These are phyloP conservation scores for Craterostigma plantagineum DNA, from an alignment of 257 asterid species.

Conservation along the genomic window DNA sequence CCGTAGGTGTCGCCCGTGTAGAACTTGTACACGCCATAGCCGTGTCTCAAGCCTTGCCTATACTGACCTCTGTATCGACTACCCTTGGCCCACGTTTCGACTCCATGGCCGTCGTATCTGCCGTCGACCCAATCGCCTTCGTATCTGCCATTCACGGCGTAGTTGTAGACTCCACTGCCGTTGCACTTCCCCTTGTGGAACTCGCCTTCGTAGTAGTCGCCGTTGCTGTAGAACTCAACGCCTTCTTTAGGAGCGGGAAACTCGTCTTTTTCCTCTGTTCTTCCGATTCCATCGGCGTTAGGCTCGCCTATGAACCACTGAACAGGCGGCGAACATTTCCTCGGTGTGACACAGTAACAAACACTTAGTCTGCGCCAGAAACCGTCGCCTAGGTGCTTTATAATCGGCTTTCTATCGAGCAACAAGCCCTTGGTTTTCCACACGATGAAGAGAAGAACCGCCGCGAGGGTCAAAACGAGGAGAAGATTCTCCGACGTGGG, in stretches of 20 bases:
- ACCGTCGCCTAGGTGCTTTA: slow-evolving; percentile 8
- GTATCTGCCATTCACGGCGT: slow-evolving; percentile 33
- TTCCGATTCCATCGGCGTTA: background rate
- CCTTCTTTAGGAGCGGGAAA: slow-evolving; percentile 21
- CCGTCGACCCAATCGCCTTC: slow-evolving; percentile 69
- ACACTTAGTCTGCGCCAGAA: slow-evolving; percentile 14
- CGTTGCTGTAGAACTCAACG: slow-evolving; percentile 42
- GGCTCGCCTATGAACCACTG: slow-evolving; percentile 50
- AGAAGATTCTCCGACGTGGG: slow-evolving; percentile 36
- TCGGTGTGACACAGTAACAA: slow-evolving; percentile 9
- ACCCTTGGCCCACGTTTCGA: slow-evolving; percentile 52
- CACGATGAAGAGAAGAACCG: slow-evolving; percentile 19
- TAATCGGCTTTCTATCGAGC: slow-evolving; percentile 6
- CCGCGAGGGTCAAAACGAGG: slow-evolving; percentile 19
- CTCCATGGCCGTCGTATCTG: slow-evolving; percentile 44
- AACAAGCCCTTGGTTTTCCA: slow-evolving; percentile 19
- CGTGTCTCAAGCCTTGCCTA: slow-evolving; percentile 41
- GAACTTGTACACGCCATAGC: slow-evolving; percentile 37
- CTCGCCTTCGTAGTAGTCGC: slow-evolving; percentile 51
- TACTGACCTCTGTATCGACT: slow-evolving; percentile 46
- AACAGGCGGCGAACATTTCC: slow-evolving; percentile 18
- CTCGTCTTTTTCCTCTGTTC: slow-evolving; percentile 1
- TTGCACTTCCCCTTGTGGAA: slow-evolving; percentile 44
- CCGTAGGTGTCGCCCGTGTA: slow-evolving; percentile 40
- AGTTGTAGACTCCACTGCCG: slow-evolving; percentile 52